Evolutionary conservation across 352 stramenopile species (phyloP), one percentile per base, ranked within the genome.

Genomic region (Globisporangium abappressorium): DNA sequence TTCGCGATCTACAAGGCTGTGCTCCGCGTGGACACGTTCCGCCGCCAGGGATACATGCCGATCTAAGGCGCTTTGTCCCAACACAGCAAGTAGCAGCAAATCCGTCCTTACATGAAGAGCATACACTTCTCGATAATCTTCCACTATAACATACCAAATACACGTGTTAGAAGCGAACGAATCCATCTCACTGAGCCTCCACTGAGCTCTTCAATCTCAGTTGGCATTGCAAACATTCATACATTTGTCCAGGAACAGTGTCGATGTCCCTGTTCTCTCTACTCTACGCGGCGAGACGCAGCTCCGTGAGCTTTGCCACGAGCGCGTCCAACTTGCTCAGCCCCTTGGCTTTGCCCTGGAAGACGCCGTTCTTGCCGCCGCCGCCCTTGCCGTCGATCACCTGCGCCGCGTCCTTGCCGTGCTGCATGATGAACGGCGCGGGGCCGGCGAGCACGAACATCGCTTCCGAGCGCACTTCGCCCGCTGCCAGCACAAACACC

Each of bases 301-400:
- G 64, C 53, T 81, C 63, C 36, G 79, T 41, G 11, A 94, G 72
- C 64, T 86, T 79, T 8, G 66, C 75, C 5, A 79, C 65, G 6
- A 91, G 64, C n/a, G 66, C 62, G 34, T 76, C 65, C 4, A 91
- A 47, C n/a, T 89, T 87, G 26, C 65, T 58, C 41, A 94, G 60
- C 1, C 65, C 68, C 66, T 90, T 88, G 11, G 82, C 85, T 71
- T 94, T 94, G 34, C 88, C 88, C 69, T 96, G 88, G 46, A 94
- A 79, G 22, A 92, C 67, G 7, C 84, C 80, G 62, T 85, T 86
- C 69, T 91, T 93, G 55, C 85, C 84, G 38, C 84, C 83, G 7
- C 87, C 87, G 33, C 87, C 85, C 57, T 93, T 94, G 57, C 77
- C 87, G 12, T 87, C 83, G 58, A 95, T 91, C 14, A 87, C 63